Conservation (phyloP, 2,329 filamentous ascomycete species). For the Hymenoscyphus salicellus region DNA sequence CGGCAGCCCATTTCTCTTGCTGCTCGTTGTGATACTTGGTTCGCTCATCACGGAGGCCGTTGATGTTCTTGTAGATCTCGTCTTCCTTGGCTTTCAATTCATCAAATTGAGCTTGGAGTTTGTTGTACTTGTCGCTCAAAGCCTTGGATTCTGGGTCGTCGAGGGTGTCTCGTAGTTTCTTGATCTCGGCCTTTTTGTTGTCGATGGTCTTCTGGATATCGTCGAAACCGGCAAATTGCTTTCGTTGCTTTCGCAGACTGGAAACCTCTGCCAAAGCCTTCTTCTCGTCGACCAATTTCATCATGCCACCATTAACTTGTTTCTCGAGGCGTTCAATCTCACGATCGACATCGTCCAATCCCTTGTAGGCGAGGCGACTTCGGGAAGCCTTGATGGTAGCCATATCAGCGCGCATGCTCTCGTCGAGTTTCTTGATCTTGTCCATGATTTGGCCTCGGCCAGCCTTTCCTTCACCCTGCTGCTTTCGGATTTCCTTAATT, state of each 20-base stretch:
- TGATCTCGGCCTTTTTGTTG: slow-evolving; percentile 80
- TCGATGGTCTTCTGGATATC: slow-evolving; percentile 85
- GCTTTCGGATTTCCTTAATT: slow-evolving; percentile 77
- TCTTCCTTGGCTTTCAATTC: slow-evolving; percentile 89
- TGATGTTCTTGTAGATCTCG: slow-evolving; percentile 83
- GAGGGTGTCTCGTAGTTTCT: slow-evolving; percentile 81
- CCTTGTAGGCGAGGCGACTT: slow-evolving; percentile 80
- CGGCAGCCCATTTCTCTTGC: slow-evolving; percentile 76
- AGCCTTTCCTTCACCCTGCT: slow-evolving; percentile 85
- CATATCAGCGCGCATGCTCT: slow-evolving; percentile 80
- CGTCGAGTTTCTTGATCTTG: slow-evolving; percentile 88
- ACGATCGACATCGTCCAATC: slow-evolving; percentile 78
- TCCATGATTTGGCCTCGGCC: slow-evolving; percentile 75
- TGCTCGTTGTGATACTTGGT: slow-evolving; percentile 80
- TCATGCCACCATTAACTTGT: slow-evolving; percentile 81
- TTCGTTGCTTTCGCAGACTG: slow-evolving; percentile 80
- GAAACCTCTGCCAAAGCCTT: slow-evolving; percentile 84
- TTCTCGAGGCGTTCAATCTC: slow-evolving; percentile 78
- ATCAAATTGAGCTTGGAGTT: slow-evolving; percentile 84
- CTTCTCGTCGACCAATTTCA: slow-evolving; percentile 97
- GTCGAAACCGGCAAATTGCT: slow-evolving; percentile 84
- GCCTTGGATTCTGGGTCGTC: slow-evolving; percentile 91
- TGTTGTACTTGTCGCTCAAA: slow-evolving; percentile 79
- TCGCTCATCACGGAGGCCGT: slow-evolving; percentile 78
- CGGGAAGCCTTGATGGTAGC: slow-evolving; percentile 83